Percentiles rank a stretch among this genome's conserved stretches.
phyloP scores from a whole-genome alignment of 345 rosid genomes.

The Cardamine resedifolia region DNA sequence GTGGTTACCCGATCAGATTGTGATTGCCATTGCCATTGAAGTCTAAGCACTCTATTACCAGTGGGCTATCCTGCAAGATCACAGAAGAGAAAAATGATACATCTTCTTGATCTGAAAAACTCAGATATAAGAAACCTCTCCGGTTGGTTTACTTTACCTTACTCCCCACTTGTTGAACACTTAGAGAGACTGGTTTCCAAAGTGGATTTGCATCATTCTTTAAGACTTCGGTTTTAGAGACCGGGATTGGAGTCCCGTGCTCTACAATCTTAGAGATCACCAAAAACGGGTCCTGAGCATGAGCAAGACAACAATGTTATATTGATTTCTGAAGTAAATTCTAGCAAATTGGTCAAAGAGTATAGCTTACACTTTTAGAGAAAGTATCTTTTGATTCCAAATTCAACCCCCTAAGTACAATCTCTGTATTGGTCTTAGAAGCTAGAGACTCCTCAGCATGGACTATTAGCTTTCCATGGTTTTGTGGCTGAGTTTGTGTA shows the following conservation, averaged over 20 bases:
- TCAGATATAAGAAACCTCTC: slow-evolving; percentile 9
- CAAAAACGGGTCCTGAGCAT: slow-evolving; percentile 82
- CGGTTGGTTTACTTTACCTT: slow-evolving; percentile 59
- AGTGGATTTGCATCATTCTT: slow-evolving; percentile 67
- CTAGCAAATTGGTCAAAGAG: slow-evolving; percentile 19
- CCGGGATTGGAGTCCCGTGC: slow-evolving; percentile 61
- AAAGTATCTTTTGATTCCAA: slow-evolving; percentile 79
- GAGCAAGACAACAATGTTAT: slow-evolving; percentile 1
- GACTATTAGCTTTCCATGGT: slow-evolving; percentile 62
- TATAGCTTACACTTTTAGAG: slow-evolving; percentile 73
- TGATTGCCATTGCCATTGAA: slow-evolving; percentile 38
- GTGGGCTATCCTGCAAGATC: slow-evolving; percentile 34
- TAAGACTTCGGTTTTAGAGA: slow-evolving; percentile 85
- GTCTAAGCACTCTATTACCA: slow-evolving; percentile 42
- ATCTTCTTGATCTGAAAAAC: slow-evolving; percentile 11
- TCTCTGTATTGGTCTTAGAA: slow-evolving; percentile 70
- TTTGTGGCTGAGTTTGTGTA: slow-evolving; percentile 40
- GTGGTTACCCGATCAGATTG: slow-evolving; percentile 33
- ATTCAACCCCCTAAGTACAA: slow-evolving; percentile 70
- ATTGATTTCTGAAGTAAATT: neutral
- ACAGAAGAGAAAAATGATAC: slow-evolving; percentile 9
- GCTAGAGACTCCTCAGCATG: slow-evolving; percentile 84
- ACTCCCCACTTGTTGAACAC: slow-evolving; percentile 86
- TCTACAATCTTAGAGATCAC: slow-evolving; percentile 78
- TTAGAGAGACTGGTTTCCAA: slow-evolving; percentile 80